A percentile compares a stretch with the other conserved stretches of the same genome.
phyloP scores from a whole-genome alignment of 768 basidiomycete genomes.

The Paxillus involutus region DNA sequence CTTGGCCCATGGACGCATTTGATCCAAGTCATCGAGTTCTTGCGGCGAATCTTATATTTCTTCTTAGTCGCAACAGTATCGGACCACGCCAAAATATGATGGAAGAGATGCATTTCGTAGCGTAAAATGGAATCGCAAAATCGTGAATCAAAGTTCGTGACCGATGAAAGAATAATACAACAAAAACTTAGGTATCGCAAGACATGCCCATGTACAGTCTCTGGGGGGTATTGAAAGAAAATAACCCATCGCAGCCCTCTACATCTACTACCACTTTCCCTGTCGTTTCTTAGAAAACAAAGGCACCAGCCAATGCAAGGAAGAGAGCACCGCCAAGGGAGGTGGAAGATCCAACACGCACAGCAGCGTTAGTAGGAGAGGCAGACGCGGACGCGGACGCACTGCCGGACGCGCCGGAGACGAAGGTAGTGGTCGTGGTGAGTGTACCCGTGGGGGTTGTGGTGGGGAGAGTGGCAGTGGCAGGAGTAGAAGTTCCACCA shows the following conservation, averaged over 20 bases:
- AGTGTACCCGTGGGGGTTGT: conserved; percentile 28
- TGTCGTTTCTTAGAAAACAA: conserved; percentile 14
- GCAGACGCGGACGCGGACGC: conserved; percentile 10
- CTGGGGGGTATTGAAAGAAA: conserved; percentile 2
- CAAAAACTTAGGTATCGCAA: conserved; percentile 15
- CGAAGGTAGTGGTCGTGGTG: conserved; percentile 34
- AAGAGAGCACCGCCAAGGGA: conserved; percentile 21
- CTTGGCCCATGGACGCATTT: too few species aligned
- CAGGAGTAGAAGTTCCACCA: neutral
- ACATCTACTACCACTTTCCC: conserved; percentile 3
- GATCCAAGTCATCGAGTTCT: too few species aligned
- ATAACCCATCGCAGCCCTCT: conserved; percentile 6
- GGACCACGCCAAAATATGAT: neutral
- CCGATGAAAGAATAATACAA: conserved; percentile 15
- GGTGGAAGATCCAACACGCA: conserved; percentile 16
- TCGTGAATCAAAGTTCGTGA: conserved; percentile 1
- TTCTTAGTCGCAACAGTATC: too few species aligned
- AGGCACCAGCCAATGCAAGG: conserved; percentile 20
- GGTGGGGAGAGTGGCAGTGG: conserved; percentile 30
- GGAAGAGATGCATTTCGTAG: neutral
- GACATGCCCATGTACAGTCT: neutral
- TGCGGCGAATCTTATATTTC: too few species aligned
- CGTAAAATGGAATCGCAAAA: neutral
- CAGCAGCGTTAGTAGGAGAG: conserved; percentile 18
- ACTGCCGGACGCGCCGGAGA: neutral